These are phyloP conservation scores for Rhizopogon vinicolor DNA, from an alignment of 768 basidiomycete genomes.

Conservation along the genomic window DNA sequence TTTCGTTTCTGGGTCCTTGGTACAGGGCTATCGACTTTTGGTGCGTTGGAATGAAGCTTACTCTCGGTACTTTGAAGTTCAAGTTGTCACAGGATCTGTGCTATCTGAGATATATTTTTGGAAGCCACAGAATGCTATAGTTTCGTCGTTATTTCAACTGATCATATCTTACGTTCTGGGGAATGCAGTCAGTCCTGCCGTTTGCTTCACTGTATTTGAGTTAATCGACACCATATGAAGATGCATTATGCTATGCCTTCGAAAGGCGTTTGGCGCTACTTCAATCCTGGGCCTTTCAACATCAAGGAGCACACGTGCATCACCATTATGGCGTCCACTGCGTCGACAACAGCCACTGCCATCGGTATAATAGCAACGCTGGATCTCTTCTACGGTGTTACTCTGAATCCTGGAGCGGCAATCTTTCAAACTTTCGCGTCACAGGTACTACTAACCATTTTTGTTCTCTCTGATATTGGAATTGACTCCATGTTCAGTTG, in stretches of 20 bases:
- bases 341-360: conserved; percentile 51
- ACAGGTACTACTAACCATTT: conserved; percentile 24
- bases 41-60: neutral
- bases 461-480: conserved; percentile 13
- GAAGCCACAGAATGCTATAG: conserved; percentile 44
- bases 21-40: conserved; percentile 44
- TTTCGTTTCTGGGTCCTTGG: conserved; percentile 47
- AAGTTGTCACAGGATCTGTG: conserved; percentile 24
- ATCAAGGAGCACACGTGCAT: conserved; percentile 60
- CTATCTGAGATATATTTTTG: conserved; percentile 31
- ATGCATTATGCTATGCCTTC: conserved; percentile 12
- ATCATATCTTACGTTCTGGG: conserved; percentile 55
- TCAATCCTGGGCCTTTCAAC: conserved; percentile 65
- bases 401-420: conserved; percentile 43
- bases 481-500: conserved; percentile 19
- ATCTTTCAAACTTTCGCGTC: conserved; percentile 55
- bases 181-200: conserved; percentile 41
- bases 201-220: neutral
- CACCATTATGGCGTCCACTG: conserved; percentile 57
- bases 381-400: conserved; percentile 49
- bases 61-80: conserved; percentile 20
- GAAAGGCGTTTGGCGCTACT: conserved; percentile 38
- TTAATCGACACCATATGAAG: neutral
- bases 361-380: conserved; percentile 59
- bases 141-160: conserved; percentile 51